Percentiles rank a stretch among this genome's conserved stretches.
phyloP scores from a whole-genome alignment of 768 basidiomycete species.

The Agrocybe pediades region DNA sequence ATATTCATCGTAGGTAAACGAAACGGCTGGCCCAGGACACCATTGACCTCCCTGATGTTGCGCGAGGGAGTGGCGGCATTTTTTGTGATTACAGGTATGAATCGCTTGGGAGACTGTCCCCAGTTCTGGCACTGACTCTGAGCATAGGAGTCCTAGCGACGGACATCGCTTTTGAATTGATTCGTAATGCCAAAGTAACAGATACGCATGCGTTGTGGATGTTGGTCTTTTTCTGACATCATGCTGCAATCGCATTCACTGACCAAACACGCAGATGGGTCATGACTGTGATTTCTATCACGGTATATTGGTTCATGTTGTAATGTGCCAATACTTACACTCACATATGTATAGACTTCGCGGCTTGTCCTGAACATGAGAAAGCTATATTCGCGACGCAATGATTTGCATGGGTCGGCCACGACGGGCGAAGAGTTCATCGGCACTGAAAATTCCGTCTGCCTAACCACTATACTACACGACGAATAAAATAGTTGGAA shows the following conservation, averaged over 20 bases:
- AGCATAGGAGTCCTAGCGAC: not conserved
- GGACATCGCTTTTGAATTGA: not conserved
- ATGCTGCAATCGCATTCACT: not conserved
- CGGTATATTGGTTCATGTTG: not conserved
- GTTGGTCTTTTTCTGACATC: not conserved
- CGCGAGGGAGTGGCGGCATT: conserved; percentile 8
- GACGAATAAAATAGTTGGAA: not conserved
- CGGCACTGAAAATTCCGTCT: not conserved
- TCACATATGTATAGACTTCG: not conserved
- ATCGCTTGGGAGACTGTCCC: not conserved
- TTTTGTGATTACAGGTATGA: not conserved
- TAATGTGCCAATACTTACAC: not conserved
- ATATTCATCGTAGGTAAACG: not conserved
- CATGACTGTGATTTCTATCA: conserved; percentile 4
- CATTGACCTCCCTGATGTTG: conserved; percentile 12
- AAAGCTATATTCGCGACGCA: not conserved
- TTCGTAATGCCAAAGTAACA: not conserved
- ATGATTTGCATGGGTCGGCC: not conserved
- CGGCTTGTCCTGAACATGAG: conserved; percentile 9
- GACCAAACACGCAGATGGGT: conserved; percentile 3
- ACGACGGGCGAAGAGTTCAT: not conserved
- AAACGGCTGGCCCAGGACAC: conserved; percentile 4
- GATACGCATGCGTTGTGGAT: not conserved
- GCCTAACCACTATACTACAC: not conserved
- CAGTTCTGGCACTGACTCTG: not conserved